These are phyloP conservation scores for Chlamydomonas applanata DNA, from an alignment of 139 green algal genomes.

Conservation along the genomic window DNA sequence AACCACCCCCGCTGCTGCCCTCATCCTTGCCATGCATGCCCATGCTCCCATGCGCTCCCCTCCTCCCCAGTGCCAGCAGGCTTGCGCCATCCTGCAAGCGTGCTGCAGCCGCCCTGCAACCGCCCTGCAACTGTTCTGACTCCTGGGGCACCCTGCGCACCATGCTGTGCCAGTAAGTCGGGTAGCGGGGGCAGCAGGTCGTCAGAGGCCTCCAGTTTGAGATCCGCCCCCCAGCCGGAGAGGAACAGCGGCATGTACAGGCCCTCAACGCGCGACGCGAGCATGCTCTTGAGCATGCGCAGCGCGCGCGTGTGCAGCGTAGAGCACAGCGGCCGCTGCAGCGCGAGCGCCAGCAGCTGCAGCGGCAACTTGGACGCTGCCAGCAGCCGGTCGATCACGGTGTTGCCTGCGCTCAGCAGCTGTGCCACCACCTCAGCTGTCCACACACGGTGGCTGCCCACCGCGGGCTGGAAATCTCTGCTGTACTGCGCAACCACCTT, in stretches of 20 bases:
- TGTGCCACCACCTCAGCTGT: constrained; percentile 22
- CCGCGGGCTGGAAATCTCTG: constrained; percentile 5
- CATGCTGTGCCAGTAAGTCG: neutral
- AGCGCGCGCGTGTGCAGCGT: constrained; percentile 32
- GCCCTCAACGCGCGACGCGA: constrained; percentile 14
- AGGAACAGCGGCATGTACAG: constrained; percentile 33
- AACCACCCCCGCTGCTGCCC: too few species aligned
- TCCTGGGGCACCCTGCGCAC: neutral
- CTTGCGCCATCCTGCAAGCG: too few species aligned
- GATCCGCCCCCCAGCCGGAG: constrained; percentile 1
- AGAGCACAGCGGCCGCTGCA: constrained; percentile 28
- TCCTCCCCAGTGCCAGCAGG: too few species aligned
- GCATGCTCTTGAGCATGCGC: constrained; percentile 32
- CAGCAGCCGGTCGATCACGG: constrained; percentile 23
- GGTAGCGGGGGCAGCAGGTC: neutral
- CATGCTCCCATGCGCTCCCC: too few species aligned
- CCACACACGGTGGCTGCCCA: constrained; percentile 45
- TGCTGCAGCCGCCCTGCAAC: too few species aligned
- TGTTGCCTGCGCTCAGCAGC: constrained; percentile 1
- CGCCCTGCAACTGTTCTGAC: too few species aligned
- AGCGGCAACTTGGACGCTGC: constrained; percentile 27
- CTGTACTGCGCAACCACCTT: constrained; percentile 4
- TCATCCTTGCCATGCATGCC: too few species aligned
- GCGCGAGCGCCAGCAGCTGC: constrained; percentile 15
- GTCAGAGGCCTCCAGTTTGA: neutral